phyloP scores from a whole-genome alignment of 2,329 filamentous ascomycete species.

The Pseudovirgaria hyperparasitica region DNA sequence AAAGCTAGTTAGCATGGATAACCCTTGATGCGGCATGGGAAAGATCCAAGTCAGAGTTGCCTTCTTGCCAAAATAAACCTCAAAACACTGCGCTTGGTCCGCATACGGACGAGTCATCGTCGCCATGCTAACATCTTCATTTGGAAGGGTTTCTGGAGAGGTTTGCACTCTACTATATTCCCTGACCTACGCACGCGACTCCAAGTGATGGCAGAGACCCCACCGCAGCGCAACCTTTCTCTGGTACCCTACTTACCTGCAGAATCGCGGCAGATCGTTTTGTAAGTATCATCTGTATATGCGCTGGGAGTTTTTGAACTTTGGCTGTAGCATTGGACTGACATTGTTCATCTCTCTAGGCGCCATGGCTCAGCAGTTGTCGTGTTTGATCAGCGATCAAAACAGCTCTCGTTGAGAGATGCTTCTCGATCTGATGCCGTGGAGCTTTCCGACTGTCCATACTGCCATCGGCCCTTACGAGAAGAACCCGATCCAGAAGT shows the following conservation, averaged over 20 bases:
- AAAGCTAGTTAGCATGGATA: no score
- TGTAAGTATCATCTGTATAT: constrained; percentile 43
- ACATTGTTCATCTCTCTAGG: constrained; percentile 32
- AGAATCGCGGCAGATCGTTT: constrained; percentile 65
- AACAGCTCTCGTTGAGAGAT: constrained; percentile 69
- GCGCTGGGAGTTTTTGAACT: constrained; percentile 1
- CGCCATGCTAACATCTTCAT: no score
- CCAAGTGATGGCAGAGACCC: not conserved
- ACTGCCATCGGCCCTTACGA: constrained; percentile 63
- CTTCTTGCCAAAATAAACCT: no score
- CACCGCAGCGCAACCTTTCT: constrained; percentile 39
- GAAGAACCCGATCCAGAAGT: constrained; percentile 26
- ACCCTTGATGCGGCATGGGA: no score
- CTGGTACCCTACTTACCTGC: constrained; percentile 63
- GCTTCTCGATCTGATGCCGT: constrained; percentile 39
- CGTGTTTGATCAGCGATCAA: constrained; percentile 74
- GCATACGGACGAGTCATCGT: no score
- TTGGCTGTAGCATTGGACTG: not conserved
- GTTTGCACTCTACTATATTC: no score
- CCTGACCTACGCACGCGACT: no score
- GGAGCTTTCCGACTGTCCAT: constrained; percentile 65
- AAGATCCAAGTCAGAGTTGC: no score
- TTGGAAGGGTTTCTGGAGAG: no score
- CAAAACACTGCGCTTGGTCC: no score
- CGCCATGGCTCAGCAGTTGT: constrained; percentile 90